Evolutionary conservation across 1,284 basidiomycete genomes (phyloP).

Genomic region (Wallemia ichthyophaga): DNA sequence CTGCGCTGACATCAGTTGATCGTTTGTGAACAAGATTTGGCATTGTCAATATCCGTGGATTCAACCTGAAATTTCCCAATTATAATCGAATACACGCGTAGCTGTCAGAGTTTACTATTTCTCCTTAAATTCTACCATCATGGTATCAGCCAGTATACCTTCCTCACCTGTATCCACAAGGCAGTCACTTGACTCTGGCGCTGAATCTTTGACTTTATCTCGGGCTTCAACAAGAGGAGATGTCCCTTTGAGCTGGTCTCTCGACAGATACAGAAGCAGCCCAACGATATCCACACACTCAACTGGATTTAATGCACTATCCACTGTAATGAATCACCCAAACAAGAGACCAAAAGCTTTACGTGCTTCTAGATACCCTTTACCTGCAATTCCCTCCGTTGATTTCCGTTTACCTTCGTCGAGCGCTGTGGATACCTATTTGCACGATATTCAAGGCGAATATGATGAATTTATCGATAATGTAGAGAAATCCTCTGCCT

Average conservation of each 20-base stretch:
- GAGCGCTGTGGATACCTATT: conserved; percentile 57
- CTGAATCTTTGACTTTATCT: neutral
- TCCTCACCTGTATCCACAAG: neutral
- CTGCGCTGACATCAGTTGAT: neutral
- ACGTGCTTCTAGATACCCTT: conserved; percentile 38
- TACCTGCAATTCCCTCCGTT: conserved; percentile 37
- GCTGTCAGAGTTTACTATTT: too few species aligned
- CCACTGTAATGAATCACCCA: conserved; percentile 53
- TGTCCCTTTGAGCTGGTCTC: neutral
- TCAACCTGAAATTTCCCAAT: too few species aligned
- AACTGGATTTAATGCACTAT: conserved; percentile 15
- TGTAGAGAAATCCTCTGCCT: conserved; percentile 11
- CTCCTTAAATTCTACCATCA: neutral
- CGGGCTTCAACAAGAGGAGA: neutral
- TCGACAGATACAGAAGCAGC: neutral
- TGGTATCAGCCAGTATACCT: neutral
- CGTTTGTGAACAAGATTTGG: too few species aligned
- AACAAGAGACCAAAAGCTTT: conserved; percentile 53
- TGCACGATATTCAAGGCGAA: conserved; percentile 37
- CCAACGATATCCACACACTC: neutral
- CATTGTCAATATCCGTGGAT: too few species aligned
- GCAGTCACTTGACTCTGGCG: neutral
- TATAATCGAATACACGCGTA: too few species aligned
- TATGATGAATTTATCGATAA: conserved; percentile 24
- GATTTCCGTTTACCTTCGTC: conserved; percentile 45